Evolutionary conservation across 495 filamentous ascomycete species (phyloP), one percentile per base, ranked within the genome.

Genomic region (Letharia columbiana): DNA sequence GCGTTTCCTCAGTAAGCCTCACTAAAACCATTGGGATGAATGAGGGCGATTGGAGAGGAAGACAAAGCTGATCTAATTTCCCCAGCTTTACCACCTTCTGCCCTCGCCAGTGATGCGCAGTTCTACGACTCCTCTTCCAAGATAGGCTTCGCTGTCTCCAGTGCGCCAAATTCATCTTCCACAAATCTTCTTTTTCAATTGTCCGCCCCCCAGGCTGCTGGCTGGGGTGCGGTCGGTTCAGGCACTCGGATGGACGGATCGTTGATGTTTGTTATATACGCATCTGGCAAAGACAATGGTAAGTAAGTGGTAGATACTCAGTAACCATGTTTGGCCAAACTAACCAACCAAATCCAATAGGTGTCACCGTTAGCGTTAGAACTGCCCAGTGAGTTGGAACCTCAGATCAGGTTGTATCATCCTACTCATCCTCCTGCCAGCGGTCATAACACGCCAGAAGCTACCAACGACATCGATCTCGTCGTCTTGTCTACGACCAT

Each of bases 221-320:
- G 62, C 6, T 64, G 62, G 62, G 62, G 62, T 23, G 62, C 62
- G 10, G 62, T 64, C 39, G 62, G 62, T 49, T 35, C 44, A 20
- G 62, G 62, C 33, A 37, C 33, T 12, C 18, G 13, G 45, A 64
- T 64, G 62, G 49, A 64, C 9, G 62, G 62, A 17, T 37, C 62
- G 10, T 31, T 64, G 35, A 64, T 64, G 62, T 64, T 64, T n/a
- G 44, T 64, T 10, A 64, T 64, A 3, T 64, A 64, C 35, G 23
- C 62, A 28, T 64, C 62, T 44, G n/a, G 20, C 3, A 18, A 57
- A 39, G n/a, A 57, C 5, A n/a, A 57, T 28, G 10, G 62, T 64
- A 42, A 17, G 62, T 64, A 3, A 1, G 23, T 10, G 17, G 15
- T 28, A 28, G 23, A 28, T 28, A 28, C 23, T 28, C 23, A 28